Conservation (phyloP, 2,329 filamentous ascomycete genomes). For the Fusarium albidum region DNA sequence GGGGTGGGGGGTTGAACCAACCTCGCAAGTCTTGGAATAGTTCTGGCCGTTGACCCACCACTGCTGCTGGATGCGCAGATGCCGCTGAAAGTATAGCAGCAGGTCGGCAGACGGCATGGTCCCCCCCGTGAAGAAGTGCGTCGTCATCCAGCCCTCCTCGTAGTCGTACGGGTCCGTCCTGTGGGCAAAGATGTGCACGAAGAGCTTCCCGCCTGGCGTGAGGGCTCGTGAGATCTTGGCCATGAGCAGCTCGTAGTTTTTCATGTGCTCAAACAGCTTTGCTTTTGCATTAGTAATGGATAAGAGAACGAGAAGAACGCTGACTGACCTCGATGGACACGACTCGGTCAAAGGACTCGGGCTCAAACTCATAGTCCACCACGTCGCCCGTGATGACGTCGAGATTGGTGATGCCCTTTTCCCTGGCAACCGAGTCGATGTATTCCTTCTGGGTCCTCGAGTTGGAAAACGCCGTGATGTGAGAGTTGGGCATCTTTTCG, state of each 20-base stretch:
- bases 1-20: no score
- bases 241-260: constrained; percentile 75
- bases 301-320: no score
- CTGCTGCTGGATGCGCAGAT: constrained; percentile 66
- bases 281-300: no score
- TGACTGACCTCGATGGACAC: constrained; percentile 68
- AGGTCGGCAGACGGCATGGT: constrained; percentile 76
- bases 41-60: constrained; percentile 77
- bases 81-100: constrained; percentile 70
- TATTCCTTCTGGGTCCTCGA: constrained; percentile 73
- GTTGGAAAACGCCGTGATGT: constrained; percentile 74
- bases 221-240: constrained; percentile 67
- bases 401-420: constrained; percentile 67
- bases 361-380: constrained; percentile 70
- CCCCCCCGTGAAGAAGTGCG: constrained; percentile 76
- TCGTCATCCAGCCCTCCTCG: constrained; percentile 77
- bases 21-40: constrained; percentile 75
- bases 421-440: constrained; percentile 66
- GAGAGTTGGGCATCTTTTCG: constrained; percentile 67
- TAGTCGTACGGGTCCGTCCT: constrained; percentile 73
- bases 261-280: constrained; percentile 79
- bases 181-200: constrained; percentile 75
- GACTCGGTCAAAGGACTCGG: constrained; percentile 67
- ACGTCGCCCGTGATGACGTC: constrained; percentile 72
- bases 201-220: constrained; percentile 70